Conservation (phyloP, 2,329 filamentous ascomycete species). For the Diplodia mutila region DNA sequence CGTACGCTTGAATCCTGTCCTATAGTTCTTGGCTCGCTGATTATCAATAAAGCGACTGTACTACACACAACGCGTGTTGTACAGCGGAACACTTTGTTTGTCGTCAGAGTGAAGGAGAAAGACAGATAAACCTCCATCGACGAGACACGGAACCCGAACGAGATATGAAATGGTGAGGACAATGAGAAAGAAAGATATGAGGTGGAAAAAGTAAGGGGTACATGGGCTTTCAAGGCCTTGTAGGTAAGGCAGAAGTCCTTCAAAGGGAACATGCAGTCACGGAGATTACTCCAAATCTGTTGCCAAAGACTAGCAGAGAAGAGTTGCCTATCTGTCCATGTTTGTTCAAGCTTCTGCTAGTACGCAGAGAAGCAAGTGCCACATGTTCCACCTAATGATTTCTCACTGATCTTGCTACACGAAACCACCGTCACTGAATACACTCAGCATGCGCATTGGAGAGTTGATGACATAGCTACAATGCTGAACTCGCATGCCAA, state of each 20-base stretch:
- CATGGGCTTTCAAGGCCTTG: too few species aligned
- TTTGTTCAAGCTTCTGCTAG: too few species aligned
- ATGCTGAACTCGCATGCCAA: background rate
- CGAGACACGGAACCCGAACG: background rate
- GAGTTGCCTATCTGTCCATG: too few species aligned
- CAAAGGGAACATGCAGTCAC: too few species aligned
- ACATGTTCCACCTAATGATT: background rate
- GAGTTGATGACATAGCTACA: background rate
- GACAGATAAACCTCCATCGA: background rate
- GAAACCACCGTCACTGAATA: background rate
- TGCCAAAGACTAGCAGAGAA: too few species aligned
- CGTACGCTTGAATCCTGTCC: background rate
- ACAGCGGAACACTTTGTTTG: background rate
- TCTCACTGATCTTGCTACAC: background rate
- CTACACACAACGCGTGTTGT: background rate
- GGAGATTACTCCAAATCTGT: too few species aligned
- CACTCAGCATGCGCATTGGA: background rate
- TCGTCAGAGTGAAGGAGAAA: background rate
- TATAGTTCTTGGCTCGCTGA: background rate
- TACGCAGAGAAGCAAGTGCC: background rate
- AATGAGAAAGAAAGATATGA: background rate
- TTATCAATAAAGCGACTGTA: background rate
- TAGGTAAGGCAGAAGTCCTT: too few species aligned
- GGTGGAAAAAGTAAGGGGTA: too few species aligned
- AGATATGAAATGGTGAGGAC: background rate